Base-by-base conservation (phyloP, 2,329 filamentous ascomycete genomes). In the Zymoseptoria crescenta region DNA sequence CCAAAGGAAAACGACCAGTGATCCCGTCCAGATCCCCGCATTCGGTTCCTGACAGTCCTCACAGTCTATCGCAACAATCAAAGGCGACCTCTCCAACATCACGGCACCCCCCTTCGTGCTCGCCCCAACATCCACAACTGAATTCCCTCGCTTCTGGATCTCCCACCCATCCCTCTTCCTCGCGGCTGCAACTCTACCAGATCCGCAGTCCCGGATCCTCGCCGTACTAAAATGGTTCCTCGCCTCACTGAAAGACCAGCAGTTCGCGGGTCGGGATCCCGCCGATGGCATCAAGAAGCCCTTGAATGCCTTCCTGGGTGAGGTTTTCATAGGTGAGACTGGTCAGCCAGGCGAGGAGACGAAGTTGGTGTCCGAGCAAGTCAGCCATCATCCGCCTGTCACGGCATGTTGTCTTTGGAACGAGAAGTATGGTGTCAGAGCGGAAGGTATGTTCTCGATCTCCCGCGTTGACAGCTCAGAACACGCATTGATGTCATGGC, bases 171-270 rank as follows among this genome's bases (percentile, higher is more conserved):
- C 73, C 7, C 67, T 81, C 0, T 80, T 81, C 64, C 69, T 76
- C 28, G 74, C 75, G 3, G 77, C 79, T 4, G 76, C 77, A 0
- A 63, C 68, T 8, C 76, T 76, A 60, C 55, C 68, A 9, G 72
- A 74, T 35, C 70, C 75, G 0, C 74, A 74, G 21, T 68, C 72
- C 29, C 69, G 79, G 8, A 74, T 76, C 5, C 67, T 81, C 8
- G 72, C 77, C 8, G 76, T 81, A 0, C 68, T 80, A 16, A 79
- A 79, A 62, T 80, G 78, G 72, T 81, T 80, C 61, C 68, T 81
- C 24, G 73, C 74, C 16, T 76, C 74, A 27, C 66, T 80, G 20
- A 75, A 74, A 56, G 75, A 76, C 8, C 79, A 81, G 64, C 76
- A 79, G 56, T 80, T 79, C 59, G 75, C 75, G 2, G 76, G 77